Evolutionary conservation across 805 yeast species (phyloP), one percentile per base, ranked within the genome.

Genomic region (Kodamaea nitidulidarum): DNA sequence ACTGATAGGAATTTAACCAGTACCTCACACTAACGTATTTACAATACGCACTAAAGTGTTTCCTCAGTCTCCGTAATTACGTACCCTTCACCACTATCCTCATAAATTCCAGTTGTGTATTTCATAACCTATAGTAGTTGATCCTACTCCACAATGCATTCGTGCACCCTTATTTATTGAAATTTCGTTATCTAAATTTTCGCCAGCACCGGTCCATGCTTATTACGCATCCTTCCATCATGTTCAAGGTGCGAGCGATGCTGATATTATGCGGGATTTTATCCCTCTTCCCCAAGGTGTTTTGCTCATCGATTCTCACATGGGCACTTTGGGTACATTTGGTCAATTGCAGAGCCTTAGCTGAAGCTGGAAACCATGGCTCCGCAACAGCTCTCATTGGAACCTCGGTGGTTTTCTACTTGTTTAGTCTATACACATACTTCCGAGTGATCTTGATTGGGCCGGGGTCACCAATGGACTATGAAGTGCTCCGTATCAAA

Each of bases 401-500:
- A 0, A 15, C 58, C 3, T 65, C 65, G 0, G 17, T 61, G 0
- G 17, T 47, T 11, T 49, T 75, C 8, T 67, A 65, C 21, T 16
- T 38, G 0, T 50, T 73, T 11, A 65, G 71, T 15, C 32, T 80
- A 4, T 67, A 68, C 46, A 63, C 83, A 2, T 83, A 83, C 52
- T 76, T 62, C 53, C 58, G 63, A 45, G 74, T 80, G 3, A 65
- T 81, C 1, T n/a, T 24, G 1, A 58, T 60, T 1, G 88, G 88
- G 0, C 72, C 84, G 0, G 91, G 91, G 0, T 75, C 82, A 12
- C 88, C 91, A 0, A 44, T 64, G 14, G 87, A 81, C 44, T 80
- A 65, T 46, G 60, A 65, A 0, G 73, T 66, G 29, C 56, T 83
- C 21, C 48, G 50, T 12, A 56, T 71, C 25, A 26, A 37, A 12